Conservation (phyloP, 305 asterid species). For the Rubia balearica region DNA sequence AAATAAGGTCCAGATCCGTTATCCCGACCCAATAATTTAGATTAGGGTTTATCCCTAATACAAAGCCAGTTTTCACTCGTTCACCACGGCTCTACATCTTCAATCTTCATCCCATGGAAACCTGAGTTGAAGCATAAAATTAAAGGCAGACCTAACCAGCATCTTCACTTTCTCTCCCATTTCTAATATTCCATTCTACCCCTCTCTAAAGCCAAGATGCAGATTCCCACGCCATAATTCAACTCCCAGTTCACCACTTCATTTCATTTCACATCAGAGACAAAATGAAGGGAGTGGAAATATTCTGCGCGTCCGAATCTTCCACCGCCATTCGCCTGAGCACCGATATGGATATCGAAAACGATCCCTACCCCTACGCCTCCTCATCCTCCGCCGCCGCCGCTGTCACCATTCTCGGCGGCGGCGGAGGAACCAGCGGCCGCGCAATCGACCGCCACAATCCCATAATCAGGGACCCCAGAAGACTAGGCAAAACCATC, state of each 20-base stretch:
- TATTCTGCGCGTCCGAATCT: conserved; percentile 59
- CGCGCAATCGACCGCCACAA: conserved; percentile 78
- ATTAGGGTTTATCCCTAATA: no score
- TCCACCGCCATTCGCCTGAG: conserved; percentile 41
- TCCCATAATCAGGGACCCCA: conserved; percentile 66
- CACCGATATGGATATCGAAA: conserved; percentile 34
- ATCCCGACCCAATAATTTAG: no score
- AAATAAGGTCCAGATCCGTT: no score
- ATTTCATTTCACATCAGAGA: neutral
- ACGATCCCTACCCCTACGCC: conserved; percentile 26
- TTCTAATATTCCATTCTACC: conserved; percentile 1
- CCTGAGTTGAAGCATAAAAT: neutral
- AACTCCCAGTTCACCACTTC: neutral
- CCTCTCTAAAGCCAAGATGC: conserved; percentile 15
- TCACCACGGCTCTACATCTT: neutral
- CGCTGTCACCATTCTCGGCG: conserved; percentile 11
- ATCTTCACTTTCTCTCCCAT: conserved; percentile 9
- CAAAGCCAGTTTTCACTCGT: no score
- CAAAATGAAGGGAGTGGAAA: conserved; percentile 54
- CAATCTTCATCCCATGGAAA: neutral
- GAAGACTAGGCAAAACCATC: conserved; percentile 27
- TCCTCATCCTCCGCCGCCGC: neutral
- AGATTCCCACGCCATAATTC: conserved; percentile 32
- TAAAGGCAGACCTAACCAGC: conserved; percentile 1
- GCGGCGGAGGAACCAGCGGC: conserved; percentile 17